Conservation (phyloP, 2,329 filamentous ascomycete species). For the Penicillium hesseltinei region DNA sequence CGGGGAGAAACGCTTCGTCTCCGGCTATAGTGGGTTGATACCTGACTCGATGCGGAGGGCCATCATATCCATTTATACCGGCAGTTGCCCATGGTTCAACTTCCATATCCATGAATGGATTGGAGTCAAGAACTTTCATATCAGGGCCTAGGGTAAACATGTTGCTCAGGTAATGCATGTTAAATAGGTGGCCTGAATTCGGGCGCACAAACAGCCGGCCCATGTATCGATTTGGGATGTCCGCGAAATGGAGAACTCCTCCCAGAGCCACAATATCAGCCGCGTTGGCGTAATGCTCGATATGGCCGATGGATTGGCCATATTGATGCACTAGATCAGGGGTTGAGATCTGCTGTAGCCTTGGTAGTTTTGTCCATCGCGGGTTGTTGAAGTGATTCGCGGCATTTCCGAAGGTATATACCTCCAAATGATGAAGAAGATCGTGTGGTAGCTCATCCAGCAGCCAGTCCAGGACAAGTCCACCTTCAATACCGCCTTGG, state of each 20-base stretch:
- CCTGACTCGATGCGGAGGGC: not conserved
- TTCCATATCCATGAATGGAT: slow-evolving; percentile 37
- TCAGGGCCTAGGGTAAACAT: slow-evolving; percentile 42
- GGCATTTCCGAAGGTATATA: slow-evolving; percentile 74
- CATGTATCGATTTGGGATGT: slow-evolving; percentile 48
- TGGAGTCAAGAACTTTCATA: slow-evolving; percentile 28
- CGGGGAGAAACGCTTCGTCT: slow-evolving; percentile 15
- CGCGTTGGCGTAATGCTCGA: slow-evolving; percentile 77
- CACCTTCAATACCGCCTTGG: slow-evolving; percentile 73
- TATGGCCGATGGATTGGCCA: slow-evolving; percentile 56
- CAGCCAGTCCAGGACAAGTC: slow-evolving; percentile 73
- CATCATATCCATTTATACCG: not conserved
- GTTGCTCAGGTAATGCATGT: slow-evolving; percentile 46
- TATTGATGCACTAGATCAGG: not conserved
- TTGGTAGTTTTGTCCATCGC: slow-evolving; percentile 45
- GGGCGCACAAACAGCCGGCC: slow-evolving; percentile 50
- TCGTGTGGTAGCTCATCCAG: slow-evolving; percentile 68
- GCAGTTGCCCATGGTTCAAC: slow-evolving; percentile 18
- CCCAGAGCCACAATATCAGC: slow-evolving; percentile 72
- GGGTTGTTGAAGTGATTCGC: slow-evolving; percentile 83
- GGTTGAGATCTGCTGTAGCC: slow-evolving; percentile 25
- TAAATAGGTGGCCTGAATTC: slow-evolving; percentile 43
- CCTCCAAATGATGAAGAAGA: slow-evolving; percentile 66
- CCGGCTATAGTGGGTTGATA: slow-evolving; percentile 4
- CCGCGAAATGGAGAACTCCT: slow-evolving; percentile 68